Base-by-base conservation (phyloP, 352 stramenopile species). In the Globisporangium paroecandrum region DNA sequence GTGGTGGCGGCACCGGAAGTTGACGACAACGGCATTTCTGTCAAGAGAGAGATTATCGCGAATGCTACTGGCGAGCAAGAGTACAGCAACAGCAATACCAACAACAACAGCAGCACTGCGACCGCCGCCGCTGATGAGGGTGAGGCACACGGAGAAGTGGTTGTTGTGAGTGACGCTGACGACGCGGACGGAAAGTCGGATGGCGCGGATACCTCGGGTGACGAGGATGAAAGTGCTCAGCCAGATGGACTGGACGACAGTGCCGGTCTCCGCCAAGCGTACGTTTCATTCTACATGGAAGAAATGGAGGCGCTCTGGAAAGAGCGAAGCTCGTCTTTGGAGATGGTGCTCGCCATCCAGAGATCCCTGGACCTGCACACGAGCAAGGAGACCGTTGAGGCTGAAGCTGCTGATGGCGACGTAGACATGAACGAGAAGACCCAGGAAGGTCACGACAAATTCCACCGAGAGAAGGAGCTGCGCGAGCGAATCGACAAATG, bases 251-350 rank as follows among this genome's bases (percentile, higher is more conserved):
- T 89, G 2, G 73, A 72, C 18, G 82, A 86, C 51, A 95, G 74
- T 64, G 72, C 69, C 24, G 78, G 82, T 10, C 66, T 93, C 29
- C 81, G 79, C 20, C 69, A 88, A 61, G 77, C 83, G 7, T 95
- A 95, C 64, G 77, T 88, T 3, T 77, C 70, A 2, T 94, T 95
- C 67, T 95, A 93, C 67, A 89, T 87, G 71, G 76, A 87, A 12
- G 87, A 95, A 66, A 88, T 95, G 72, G 81, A 94, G 62, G 71
- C 75, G 32, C 71, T 95, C 58, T 95, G 87, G 87, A 91, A 91
- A 68, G 87, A 95, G 69, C 71, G 87, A 41, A 89, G 78, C 43
- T 89, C 84, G 32, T 88, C 85, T 5, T 64, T 92, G 3, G 87
- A 95, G 66, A 87, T 90, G 64, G 77, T 95, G 36, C 77, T 90